Evolutionary conservation across 306 rosid species (phyloP), one percentile per base, ranked within the genome.

Genomic region (Arachis hypogaea): DNA sequence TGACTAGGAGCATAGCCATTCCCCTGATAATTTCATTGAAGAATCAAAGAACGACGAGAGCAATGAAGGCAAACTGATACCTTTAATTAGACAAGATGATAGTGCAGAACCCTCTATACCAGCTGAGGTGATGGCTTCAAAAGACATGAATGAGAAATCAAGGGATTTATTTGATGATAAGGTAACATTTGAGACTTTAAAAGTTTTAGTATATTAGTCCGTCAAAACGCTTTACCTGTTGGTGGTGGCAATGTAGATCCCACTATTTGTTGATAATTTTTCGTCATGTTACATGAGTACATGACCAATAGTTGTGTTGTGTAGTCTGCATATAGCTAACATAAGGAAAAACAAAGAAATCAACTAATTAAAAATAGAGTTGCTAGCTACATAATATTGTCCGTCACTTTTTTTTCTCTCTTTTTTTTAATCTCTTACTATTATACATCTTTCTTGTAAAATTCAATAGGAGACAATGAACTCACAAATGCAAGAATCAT

Each of bases 1-100:
- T 66, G 58, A 68, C n/a, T 63, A 88, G 93, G 87, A 69, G 49
- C 61, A 2, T 9, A 69, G 14, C 61, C n/a, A 46, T 79, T 14
- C 45, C 68, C 44, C 11, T 0, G 42, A 57, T 41, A 79, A 68
- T 58, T 59, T 18, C 49, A 63, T 61, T 66, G 68, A 74, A 66
- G 86, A 65, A 72, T 61, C 72, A 61, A 66, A 61, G 57, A 58
- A 44, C 33, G 46, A 72, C 41, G 62, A 70, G 18, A 77, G n/a
- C 58, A 67, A 2, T 69, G 68, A 28, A 58, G 62, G 64, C 7
- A 69, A 76, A 63, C 11, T 67, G 29, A 45, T 44, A 60, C 58
- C 62, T 40, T 50, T 4, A 33, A 43, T 3, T 66, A 28, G 41
- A 51, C 67, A 52, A 9, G 63, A 74, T 72, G 73, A 43, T 51